These are phyloP conservation scores for Xylaria sp. DNA, from an alignment of 2,329 filamentous ascomycete species.

Conservation along the genomic window DNA sequence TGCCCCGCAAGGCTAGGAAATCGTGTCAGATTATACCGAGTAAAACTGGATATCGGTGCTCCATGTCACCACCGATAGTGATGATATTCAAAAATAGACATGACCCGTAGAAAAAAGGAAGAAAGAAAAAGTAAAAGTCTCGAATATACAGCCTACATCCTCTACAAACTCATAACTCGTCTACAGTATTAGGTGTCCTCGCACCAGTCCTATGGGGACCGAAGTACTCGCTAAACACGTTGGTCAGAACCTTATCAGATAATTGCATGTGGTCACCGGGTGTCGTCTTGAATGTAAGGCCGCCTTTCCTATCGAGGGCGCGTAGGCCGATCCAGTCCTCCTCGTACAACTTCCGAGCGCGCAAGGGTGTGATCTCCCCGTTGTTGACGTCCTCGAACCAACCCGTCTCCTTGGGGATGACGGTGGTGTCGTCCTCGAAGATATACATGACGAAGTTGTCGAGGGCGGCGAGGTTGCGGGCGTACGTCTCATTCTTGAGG, in stretches of 20 bases:
- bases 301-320: conserved; percentile 77
- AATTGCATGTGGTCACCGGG: conserved; percentile 86
- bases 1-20: not conserved
- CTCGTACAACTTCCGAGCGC: conserved; percentile 74
- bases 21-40: not conserved
- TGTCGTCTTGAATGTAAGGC: conserved; percentile 73
- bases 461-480: conserved; percentile 69
- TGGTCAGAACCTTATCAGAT: conserved; percentile 66
- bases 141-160: conserved; percentile 12
- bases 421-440: conserved; percentile 84
- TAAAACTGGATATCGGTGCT: not conserved
- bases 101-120: too few species aligned
- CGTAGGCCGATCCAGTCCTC: conserved; percentile 94
- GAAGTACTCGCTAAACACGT: conserved; percentile 71
- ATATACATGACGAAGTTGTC: conserved; percentile 86
- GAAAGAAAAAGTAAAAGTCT: too few species aligned
- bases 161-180: conserved; percentile 18
- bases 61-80: conserved; percentile 18
- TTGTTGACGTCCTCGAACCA: conserved; percentile 90
- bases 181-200: not conserved
- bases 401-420: conserved; percentile 85
- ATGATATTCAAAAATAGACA: too few species aligned
- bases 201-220: conserved; percentile 51
- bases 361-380: conserved; percentile 69
- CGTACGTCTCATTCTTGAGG: conserved; percentile 76